These are phyloP conservation scores for Boletus hoseneyae DNA, from an alignment of 1,284 basidiomycete genomes.

Conservation along the genomic window DNA sequence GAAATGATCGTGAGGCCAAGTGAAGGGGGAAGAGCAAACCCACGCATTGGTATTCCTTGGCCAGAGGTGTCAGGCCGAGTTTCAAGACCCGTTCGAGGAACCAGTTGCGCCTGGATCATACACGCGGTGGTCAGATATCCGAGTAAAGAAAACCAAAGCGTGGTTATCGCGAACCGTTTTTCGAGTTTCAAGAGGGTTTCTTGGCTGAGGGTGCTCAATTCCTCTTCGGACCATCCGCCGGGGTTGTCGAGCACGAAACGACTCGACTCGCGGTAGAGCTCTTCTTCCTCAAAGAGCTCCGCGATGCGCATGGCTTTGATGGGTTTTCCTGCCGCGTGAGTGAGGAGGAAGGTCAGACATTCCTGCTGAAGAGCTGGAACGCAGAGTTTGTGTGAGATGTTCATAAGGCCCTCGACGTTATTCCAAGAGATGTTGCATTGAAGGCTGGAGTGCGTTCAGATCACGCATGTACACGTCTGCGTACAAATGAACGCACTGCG, in stretches of 20 bases:
- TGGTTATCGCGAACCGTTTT: constrained; percentile 54
- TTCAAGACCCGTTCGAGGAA: constrained; percentile 93
- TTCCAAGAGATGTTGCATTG: constrained; percentile 93
- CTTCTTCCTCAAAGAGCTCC: constrained; percentile 82
- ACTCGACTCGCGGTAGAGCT: constrained; percentile 84
- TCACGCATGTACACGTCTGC: neutral
- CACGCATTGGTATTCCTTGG: constrained; percentile 89
- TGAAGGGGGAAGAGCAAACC: constrained; percentile 28
- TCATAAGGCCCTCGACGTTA: constrained; percentile 86
- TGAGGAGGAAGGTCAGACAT: constrained; percentile 83
- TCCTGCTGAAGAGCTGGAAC: constrained; percentile 77
- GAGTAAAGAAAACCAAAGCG: neutral
- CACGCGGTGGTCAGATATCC: neutral
- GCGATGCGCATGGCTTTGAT: constrained; percentile 90
- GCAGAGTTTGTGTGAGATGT: constrained; percentile 82
- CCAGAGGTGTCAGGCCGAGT: constrained; percentile 79
- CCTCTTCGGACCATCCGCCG: constrained; percentile 78
- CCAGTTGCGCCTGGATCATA: constrained; percentile 69
- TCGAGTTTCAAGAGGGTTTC: constrained; percentile 85
- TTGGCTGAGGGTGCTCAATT: constrained; percentile 74
- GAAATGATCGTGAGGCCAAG: neutral
- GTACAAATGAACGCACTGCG: constrained; percentile 54
- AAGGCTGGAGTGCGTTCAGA: constrained; percentile 44
- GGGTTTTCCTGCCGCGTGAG: constrained; percentile 86
- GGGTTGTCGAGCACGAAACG: constrained; percentile 90